These are phyloP conservation scores for Hanseniaspora lachancei DNA, from an alignment of 805 yeast genomes.

Conservation along the genomic window DNA sequence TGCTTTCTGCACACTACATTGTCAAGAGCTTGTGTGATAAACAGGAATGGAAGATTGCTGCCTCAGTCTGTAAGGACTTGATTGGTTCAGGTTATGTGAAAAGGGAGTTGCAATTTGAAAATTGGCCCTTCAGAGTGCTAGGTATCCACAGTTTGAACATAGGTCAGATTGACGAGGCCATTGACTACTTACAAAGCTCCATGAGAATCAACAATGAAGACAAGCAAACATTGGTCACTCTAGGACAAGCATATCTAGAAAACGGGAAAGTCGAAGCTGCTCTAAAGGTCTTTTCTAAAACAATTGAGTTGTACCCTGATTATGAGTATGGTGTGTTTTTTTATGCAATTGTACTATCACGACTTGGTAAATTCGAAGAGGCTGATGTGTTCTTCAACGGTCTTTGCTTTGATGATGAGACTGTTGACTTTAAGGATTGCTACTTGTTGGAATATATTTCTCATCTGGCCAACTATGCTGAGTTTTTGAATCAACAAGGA, in stretches of 20 bases:
- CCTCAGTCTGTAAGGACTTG: conserved; percentile 53
- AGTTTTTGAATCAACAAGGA: conserved; percentile 41
- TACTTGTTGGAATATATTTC: conserved; percentile 7
- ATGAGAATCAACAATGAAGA: conserved; percentile 56
- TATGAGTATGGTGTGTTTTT: conserved; percentile 55
- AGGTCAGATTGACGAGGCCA: conserved; percentile 64
- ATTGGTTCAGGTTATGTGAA: conserved; percentile 51
- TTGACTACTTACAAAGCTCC: conserved; percentile 80
- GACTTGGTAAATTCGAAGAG: conserved; percentile 50
- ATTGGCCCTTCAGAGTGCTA: conserved; percentile 84
- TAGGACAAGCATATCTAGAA: conserved; percentile 88
- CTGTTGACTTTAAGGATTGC: conserved; percentile 7
- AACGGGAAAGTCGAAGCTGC: conserved; percentile 85
- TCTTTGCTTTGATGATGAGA: conserved; percentile 25
- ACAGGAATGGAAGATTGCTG: conserved; percentile 76
- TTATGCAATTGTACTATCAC: conserved; percentile 51
- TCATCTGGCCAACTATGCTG: conserved; percentile 41
- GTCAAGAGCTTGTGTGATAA: conserved; percentile 54
- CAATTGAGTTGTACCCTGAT: conserved; percentile 39
- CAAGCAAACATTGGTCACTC: conserved; percentile 75
- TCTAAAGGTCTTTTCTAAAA: conserved; percentile 61
- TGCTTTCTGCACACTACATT: conserved; percentile 58
- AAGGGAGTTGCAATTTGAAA: conserved; percentile 32
- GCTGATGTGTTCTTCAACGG: conserved; percentile 39
- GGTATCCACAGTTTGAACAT: conserved; percentile 65